Percentiles rank a stretch among this genome's conserved stretches.
Evolutionary conservation across 164 flowering plant genomes (phyloP).

Genomic region (Chimonanthus salicifolius): DNA sequence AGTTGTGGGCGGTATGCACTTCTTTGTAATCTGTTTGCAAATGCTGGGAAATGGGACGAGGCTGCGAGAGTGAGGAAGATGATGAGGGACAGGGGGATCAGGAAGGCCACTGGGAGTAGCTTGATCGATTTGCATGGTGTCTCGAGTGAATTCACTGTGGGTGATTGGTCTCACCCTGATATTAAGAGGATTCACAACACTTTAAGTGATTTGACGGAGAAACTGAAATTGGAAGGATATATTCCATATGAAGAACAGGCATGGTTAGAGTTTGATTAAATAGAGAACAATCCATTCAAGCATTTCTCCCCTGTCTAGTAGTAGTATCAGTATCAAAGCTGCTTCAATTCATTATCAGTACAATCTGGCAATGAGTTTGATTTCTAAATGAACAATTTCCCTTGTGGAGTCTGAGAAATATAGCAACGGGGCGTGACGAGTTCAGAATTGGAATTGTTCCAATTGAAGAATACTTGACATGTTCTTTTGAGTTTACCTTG

Average conservation of each 20-base stretch:
- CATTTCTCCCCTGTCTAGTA: no score
- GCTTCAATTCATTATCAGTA: not conserved
- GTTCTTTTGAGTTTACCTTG: no score
- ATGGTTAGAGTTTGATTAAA: not conserved
- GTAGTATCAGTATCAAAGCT: no score
- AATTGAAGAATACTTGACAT: no score
- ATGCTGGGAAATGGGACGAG: slow-evolving; percentile 3
- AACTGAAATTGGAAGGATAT: slow-evolving; percentile 1
- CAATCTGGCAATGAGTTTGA: no score
- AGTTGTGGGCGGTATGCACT: not conserved
- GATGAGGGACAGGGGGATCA: slow-evolving; percentile 4
- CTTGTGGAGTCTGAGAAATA: no score
- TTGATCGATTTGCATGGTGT: slow-evolving; percentile 6
- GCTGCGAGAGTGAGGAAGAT: not conserved
- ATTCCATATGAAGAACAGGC: not conserved
- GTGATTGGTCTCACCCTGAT: slow-evolving; percentile 6
- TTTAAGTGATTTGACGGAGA: not conserved
- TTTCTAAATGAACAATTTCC: no score
- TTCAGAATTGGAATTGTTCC: no score
- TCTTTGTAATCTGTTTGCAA: slow-evolving; percentile 9
- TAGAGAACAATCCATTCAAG: no score
- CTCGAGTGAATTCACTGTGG: slow-evolving; percentile 1
- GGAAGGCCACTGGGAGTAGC: slow-evolving; percentile 9
- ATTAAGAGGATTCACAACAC: not conserved
- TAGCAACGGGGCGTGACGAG: no score